phyloP scores from a whole-genome alignment of 1,284 basidiomycete species.

The Naganishia liquefaciens region DNA sequence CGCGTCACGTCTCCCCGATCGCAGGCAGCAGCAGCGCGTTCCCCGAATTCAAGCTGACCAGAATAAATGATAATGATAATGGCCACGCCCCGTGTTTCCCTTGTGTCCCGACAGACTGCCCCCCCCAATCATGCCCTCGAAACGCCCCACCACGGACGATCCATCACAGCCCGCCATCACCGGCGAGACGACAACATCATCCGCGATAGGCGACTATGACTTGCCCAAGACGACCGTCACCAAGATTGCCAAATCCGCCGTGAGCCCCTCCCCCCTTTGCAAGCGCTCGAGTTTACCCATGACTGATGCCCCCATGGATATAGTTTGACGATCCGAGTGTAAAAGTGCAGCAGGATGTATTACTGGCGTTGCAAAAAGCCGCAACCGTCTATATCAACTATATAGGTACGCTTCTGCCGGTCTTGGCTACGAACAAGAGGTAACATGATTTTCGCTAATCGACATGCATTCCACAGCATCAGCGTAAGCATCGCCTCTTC shows the following conservation, averaged over 20 bases:
- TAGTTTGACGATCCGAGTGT: conserved; percentile 46
- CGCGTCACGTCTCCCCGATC: not conserved
- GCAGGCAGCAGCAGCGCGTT: no score
- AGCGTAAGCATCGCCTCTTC: not conserved
- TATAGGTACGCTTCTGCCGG: conserved; percentile 49
- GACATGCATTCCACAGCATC: not conserved
- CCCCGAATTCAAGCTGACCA: not conserved
- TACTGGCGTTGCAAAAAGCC: conserved; percentile 75
- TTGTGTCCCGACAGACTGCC: no score
- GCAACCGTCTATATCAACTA: conserved; percentile 91
- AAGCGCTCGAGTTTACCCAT: not conserved
- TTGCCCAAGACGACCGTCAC: conserved; percentile 76
- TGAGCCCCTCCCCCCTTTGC: conserved; percentile 52
- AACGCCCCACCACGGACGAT: conserved; percentile 13
- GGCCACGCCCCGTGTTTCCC: no score
- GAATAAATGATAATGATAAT: no score
- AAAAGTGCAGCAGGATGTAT: conserved; percentile 82
- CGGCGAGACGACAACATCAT: not conserved
- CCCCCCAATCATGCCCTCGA: conserved; percentile 25
- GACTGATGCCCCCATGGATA: not conserved
- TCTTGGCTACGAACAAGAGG: no score
- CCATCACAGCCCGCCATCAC: not conserved
- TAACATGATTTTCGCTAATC: no score
- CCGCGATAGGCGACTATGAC: conserved; percentile 74
- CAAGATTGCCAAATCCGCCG: conserved; percentile 72